A percentile compares a stretch with the other conserved stretches of the same genome.
Conservation (phyloP, 1,284 basidiomycete species). For the Fomitopsis palustris region DNA sequence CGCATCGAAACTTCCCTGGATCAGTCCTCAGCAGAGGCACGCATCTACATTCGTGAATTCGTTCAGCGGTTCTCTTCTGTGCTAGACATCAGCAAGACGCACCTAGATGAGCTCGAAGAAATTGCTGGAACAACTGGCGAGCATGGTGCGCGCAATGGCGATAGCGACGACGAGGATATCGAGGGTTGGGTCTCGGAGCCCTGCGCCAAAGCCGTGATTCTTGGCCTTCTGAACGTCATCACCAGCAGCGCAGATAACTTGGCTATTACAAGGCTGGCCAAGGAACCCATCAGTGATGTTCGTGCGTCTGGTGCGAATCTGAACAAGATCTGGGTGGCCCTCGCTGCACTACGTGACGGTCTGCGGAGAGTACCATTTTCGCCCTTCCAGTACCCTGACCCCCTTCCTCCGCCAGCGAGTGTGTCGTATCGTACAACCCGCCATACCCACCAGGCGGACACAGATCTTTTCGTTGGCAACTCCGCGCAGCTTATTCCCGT, state of each 20-base stretch:
- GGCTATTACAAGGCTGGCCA: slow-evolving; percentile 39
- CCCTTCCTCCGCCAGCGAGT: slow-evolving; percentile 45
- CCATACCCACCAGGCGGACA: slow-evolving; percentile 26
- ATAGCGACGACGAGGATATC: slow-evolving; percentile 38
- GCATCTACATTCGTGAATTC: slow-evolving; percentile 73
- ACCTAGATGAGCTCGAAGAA: slow-evolving; percentile 64
- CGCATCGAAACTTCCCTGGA: slow-evolving; percentile 41
- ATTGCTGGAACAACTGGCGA: slow-evolving; percentile 36
- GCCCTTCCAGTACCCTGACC: slow-evolving; percentile 46
- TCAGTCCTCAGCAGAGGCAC: slow-evolving; percentile 47
- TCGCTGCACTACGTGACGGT: slow-evolving; percentile 44
- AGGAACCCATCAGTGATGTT: slow-evolving; percentile 47
- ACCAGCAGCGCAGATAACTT: slow-evolving; percentile 35
- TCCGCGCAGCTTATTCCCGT: slow-evolving; percentile 67
- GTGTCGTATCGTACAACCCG: slow-evolving; percentile 34
- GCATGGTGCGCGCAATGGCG: slow-evolving; percentile 18
- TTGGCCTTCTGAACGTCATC: slow-evolving; percentile 56
- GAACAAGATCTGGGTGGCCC: slow-evolving; percentile 55
- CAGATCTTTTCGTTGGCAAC: slow-evolving; percentile 34
- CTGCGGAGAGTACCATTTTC: slow-evolving; percentile 19
- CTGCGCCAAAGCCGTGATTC: slow-evolving; percentile 56
- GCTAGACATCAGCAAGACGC: slow-evolving; percentile 49
- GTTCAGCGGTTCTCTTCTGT: slow-evolving; percentile 55
- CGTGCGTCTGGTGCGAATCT: slow-evolving; percentile 50
- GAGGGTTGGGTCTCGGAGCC: slow-evolving; percentile 59